Conservation (phyloP, 164 flowering plant species). For the Vitis vinifera region DNA sequence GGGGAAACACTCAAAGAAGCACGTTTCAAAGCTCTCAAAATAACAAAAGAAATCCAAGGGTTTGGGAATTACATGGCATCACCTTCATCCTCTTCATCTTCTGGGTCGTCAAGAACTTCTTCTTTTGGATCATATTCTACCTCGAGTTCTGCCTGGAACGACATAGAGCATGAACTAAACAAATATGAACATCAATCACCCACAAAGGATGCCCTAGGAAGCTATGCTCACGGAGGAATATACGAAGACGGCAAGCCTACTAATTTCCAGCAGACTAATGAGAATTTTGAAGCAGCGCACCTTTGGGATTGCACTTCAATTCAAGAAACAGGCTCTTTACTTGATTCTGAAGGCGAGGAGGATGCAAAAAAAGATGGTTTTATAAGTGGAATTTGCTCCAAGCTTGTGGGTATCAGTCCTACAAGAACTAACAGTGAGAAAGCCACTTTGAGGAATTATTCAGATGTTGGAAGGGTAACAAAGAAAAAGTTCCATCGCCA, state of each 20-base stretch:
- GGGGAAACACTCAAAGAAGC: slow-evolving; percentile 36
- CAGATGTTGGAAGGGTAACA: slow-evolving; percentile 31
- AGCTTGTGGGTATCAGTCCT: slow-evolving; percentile 12
- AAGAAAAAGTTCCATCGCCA: slow-evolving; percentile 38
- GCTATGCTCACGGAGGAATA: slow-evolving; percentile 9
- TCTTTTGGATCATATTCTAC: slow-evolving; percentile 39
- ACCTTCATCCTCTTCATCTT: slow-evolving; percentile 27
- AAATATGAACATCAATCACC: slow-evolving; percentile 8
- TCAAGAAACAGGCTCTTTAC: slow-evolving; percentile 35
- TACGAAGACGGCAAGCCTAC: neutral
- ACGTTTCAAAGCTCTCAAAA: slow-evolving; percentile 47
- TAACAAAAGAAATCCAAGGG: slow-evolving; percentile 60
- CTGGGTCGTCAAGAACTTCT: slow-evolving; percentile 24
- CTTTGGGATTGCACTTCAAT: slow-evolving; percentile 32
- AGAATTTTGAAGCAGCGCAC: slow-evolving; percentile 12
- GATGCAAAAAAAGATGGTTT: slow-evolving; percentile 10
- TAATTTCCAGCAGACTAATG: neutral
- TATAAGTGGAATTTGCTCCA: slow-evolving; percentile 27
- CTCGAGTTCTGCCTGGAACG: slow-evolving; percentile 25
- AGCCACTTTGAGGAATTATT: slow-evolving; percentile 16
- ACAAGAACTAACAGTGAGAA: slow-evolving; percentile 15
- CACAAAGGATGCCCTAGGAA: neutral
- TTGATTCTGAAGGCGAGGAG: slow-evolving; percentile 21
- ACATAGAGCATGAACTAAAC: slow-evolving; percentile 14
- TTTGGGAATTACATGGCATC: slow-evolving; percentile 39